Evolutionary conservation across 116 monocot species (phyloP), one percentile per base, ranked within the genome.

Genomic region (Zostera marina): DNA sequence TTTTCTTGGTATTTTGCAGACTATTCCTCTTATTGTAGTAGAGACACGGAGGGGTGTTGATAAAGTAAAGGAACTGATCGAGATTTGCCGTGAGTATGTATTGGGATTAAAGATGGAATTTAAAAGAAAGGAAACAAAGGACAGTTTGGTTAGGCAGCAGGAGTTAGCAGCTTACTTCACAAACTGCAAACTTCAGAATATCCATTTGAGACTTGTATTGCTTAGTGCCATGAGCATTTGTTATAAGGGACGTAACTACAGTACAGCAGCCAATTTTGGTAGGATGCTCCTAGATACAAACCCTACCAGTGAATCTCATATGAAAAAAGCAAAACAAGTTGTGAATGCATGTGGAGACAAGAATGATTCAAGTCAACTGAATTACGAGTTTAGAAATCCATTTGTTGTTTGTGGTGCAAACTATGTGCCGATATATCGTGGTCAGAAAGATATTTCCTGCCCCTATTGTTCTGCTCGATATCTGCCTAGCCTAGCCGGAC

Each of bases 121-220:
- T 9, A 79, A 77, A 53, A 74, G 84, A 63, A 84, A 71, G 79
- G 93, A 77, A 63, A 61, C 52, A 11, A 93, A 72, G 60, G 79
- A 88, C 54, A 60, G 84, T 66, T 8, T 54, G 11, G 66, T 84
- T 43, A 71, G 71, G 2, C 88, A 93, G 61, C 83, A 84, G 63
- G 93, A 93, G 66, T 60, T 93, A 46, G 81, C 88, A 17, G 88
- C 93, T 1, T 93, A 93, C 59, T 88, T 93, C 65, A 81, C 93
- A 25, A 81, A 88, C 69, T 87, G 84, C 64, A 87, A 84, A 60
- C 77, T 93, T 56, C 93, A 93, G 63, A 81, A 68, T 64, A 56
- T 65, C 44, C 93, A 93, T 53, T 63, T 76, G n/a, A 73, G 88
- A 65, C 71, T 93, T 14, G 88, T 68, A 21, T 73, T 93, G 26